Conservation (phyloP, 192 early-diverging fungal genomes). For the Linnemannia schmuckeri region DNA sequence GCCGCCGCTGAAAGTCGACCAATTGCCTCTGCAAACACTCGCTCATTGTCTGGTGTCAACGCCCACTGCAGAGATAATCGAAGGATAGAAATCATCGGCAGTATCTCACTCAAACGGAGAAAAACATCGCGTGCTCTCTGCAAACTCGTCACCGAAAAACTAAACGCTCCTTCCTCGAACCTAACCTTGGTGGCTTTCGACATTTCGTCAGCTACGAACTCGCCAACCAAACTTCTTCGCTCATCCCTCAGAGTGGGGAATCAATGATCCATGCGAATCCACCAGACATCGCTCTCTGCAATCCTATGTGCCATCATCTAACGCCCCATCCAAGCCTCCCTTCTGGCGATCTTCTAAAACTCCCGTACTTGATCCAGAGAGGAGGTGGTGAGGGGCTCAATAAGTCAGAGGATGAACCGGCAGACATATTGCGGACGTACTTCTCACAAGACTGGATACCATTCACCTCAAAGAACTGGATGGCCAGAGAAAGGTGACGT, state of each 20-base stretch:
- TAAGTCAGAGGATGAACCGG: neutral
- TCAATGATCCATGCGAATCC: slow-evolving; percentile 17
- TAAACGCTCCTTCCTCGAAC: slow-evolving; percentile 16
- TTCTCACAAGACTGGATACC: neutral
- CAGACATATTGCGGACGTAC: neutral
- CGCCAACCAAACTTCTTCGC: neutral
- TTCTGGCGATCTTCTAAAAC: neutral
- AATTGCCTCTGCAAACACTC: slow-evolving; percentile 16
- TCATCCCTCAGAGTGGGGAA: neutral
- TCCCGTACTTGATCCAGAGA: slow-evolving; percentile 2
- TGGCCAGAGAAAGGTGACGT: slow-evolving; percentile 3
- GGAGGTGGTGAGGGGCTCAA: neutral
- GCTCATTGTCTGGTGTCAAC: slow-evolving; percentile 19
- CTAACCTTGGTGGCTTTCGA: neutral
- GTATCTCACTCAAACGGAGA: slow-evolving; percentile 5
- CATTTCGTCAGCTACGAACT: neutral
- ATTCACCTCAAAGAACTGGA: slow-evolving; percentile 8
- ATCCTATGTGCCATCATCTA: neutral
- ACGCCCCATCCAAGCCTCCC: neutral
- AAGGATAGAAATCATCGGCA: slow-evolving; percentile 7
- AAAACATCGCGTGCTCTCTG: slow-evolving; percentile 16
- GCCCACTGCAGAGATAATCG: slow-evolving; percentile 32
- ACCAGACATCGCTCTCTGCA: neutral
- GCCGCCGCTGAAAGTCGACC: neutral
- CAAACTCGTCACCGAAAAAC: neutral